A percentile compares a stretch with the other conserved stretches of the same genome.
These are phyloP conservation scores for Corylus heterophylla DNA, from an alignment of 306 rosid species.

Conservation along the genomic window DNA sequence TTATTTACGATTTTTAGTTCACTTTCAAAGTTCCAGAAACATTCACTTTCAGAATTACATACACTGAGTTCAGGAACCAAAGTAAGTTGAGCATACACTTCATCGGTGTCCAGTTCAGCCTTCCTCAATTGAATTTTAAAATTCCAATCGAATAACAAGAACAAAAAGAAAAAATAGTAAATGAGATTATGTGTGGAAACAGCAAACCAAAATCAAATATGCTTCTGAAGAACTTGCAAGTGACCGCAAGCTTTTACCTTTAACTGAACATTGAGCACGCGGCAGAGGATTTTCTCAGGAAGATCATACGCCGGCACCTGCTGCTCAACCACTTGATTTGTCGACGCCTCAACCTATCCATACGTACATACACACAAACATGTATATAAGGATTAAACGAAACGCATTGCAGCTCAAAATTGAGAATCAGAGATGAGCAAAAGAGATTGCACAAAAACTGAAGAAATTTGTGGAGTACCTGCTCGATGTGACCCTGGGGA, in stretches of 20 bases:
- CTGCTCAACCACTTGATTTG: conserved; percentile 54
- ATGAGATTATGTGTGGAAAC: not conserved
- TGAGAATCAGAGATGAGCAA: not conserved
- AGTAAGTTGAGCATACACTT: conserved; percentile 58
- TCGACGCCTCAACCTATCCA: conserved; percentile 55
- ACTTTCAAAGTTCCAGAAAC: not conserved
- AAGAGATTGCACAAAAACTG: not conserved
- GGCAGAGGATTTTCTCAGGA: conserved; percentile 50
- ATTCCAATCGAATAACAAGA: not conserved
- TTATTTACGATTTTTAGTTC: not conserved
- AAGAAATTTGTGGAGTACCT: conserved; percentile 25
- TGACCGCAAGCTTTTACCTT: conserved; percentile 29
- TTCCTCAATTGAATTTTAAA: conserved; percentile 6
- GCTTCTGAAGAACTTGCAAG: not conserved
- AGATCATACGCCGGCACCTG: conserved; percentile 58
- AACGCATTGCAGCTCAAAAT: not conserved
- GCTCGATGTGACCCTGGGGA: conserved; percentile 67
- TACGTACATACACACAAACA: not conserved
- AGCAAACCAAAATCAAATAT: not conserved
- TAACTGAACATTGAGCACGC: conserved; percentile 46
- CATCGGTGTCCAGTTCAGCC: conserved; percentile 63
- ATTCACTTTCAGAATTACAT: not conserved
- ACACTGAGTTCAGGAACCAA: conserved; percentile 46
- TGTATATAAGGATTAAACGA: not conserved
- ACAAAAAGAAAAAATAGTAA: not conserved